phyloP scores from a whole-genome alignment of 352 stramenopile genomes.

The Detonula confervacea region DNA sequence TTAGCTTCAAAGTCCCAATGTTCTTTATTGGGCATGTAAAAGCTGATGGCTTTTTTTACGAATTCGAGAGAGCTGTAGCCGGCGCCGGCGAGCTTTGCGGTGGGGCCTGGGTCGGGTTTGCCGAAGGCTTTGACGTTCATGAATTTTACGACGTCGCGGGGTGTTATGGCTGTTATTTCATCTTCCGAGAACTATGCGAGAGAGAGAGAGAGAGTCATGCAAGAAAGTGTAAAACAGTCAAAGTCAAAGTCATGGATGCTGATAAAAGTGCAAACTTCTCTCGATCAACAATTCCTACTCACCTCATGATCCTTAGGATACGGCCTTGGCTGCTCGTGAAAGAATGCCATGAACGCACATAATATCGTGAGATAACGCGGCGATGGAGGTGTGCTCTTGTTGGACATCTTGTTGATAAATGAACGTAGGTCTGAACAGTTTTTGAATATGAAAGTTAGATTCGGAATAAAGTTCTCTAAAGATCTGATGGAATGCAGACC shows the following conservation, averaged over 20 bases:
- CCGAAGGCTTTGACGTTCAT: constrained; percentile 39
- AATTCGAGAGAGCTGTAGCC: constrained; percentile 15
- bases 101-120: constrained; percentile 12
- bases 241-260: neutral
- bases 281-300: neutral
- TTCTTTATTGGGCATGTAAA: constrained; percentile 11
- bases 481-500: no score
- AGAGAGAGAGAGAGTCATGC: neutral
- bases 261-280: neutral
- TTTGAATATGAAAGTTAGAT: no score
- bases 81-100: constrained; percentile 9
- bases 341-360: constrained; percentile 39
- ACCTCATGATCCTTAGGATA: constrained; percentile 38
- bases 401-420: constrained; percentile 15
- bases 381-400: constrained; percentile 32
- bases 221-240: neutral
- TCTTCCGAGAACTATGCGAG: constrained; percentile 15
- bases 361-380: constrained; percentile 37
- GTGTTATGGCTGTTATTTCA: constrained; percentile 33
- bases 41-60: constrained; percentile 18
- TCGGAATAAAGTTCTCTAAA: no score
- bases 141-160: constrained; percentile 21
- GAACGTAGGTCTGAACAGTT: no score
- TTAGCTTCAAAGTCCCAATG: constrained; percentile 6
- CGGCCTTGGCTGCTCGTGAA: constrained; percentile 19